phyloP scores from a whole-genome alignment of 805 yeast species.

The Lipomyces kockii region DNA sequence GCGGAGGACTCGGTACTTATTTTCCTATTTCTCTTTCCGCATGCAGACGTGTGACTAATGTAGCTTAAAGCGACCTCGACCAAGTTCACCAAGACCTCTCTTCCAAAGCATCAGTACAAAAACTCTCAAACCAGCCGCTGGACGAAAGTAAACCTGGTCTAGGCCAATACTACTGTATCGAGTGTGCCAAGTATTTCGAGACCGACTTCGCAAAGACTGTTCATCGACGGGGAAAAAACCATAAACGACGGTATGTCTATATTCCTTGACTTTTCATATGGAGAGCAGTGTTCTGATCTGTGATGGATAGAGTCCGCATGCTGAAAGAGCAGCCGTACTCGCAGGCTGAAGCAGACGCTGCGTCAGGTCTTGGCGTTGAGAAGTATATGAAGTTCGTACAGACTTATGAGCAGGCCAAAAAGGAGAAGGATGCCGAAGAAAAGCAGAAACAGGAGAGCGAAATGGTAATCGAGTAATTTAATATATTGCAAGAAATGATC shows the following conservation, averaged over 20 bases:
- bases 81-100: constrained; percentile 75
- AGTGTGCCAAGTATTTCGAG: constrained; percentile 91
- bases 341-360: constrained; percentile 87
- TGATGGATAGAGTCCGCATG: constrained; percentile 60
- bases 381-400: constrained; percentile 56
- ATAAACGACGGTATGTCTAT: constrained; percentile 60
- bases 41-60: not conserved
- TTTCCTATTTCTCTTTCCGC: not conserved
- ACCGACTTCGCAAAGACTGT: constrained; percentile 70
- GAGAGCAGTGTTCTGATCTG: constrained; percentile 1
- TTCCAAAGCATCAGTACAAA: constrained; percentile 62
- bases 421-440: constrained; percentile 54
- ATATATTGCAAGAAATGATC: not conserved
- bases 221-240: constrained; percentile 77
- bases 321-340: constrained; percentile 82
- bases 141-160: constrained; percentile 65
- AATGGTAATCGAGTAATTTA: constrained; percentile 13
- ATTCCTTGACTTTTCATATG: not conserved
- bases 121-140: constrained; percentile 72
- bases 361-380: constrained; percentile 75
- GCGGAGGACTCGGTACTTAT: constrained; percentile 38
- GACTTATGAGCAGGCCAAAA: constrained; percentile 65
- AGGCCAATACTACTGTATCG: constrained; percentile 93
- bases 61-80: constrained; percentile 71
- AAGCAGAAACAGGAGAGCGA: constrained; percentile 52